Percentiles rank a stretch among this genome's conserved stretches.
phyloP scores from a whole-genome alignment of 2,329 filamentous ascomycete genomes.

The Fusarium hostae region DNA sequence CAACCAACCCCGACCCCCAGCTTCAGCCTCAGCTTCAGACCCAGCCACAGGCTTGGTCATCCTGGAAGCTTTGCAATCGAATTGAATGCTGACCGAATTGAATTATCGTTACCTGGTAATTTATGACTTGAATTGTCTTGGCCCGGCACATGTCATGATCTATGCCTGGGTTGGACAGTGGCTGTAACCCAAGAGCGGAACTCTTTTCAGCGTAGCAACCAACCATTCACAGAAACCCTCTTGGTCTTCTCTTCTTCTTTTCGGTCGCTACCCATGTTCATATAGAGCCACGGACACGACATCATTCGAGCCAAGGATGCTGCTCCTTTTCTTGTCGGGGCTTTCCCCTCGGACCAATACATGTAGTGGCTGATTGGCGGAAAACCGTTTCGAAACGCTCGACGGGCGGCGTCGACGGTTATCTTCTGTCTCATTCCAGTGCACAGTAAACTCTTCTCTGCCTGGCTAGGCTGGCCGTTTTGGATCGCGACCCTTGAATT shows the following conservation, averaged over 20 bases:
- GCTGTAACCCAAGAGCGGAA: not conserved
- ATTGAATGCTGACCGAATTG: not conserved
- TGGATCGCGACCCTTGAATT: not conserved
- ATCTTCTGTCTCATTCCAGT: constrained; percentile 3
- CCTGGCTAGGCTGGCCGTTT: constrained; percentile 1
- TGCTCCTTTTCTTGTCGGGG: constrained; percentile 16
- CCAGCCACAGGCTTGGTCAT: constrained; percentile 10
- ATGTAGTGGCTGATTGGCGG: constrained; percentile 38
- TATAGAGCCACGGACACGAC: constrained; percentile 22
- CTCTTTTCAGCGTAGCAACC: not conserved
- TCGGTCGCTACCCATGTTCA: constrained; percentile 8
- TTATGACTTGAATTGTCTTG: not conserved
- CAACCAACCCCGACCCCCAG: constrained; percentile 7
- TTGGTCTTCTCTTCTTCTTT: constrained; percentile 6
- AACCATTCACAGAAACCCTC: constrained; percentile 9
- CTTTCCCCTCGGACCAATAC: constrained; percentile 7
- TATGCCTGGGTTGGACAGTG: constrained; percentile 8
- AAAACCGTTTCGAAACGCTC: constrained; percentile 45
- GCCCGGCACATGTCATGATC: constrained; percentile 14
- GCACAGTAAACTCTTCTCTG: not conserved
- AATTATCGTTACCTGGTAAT: not conserved
- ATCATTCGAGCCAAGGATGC: constrained; percentile 36
- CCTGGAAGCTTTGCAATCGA: not conserved
- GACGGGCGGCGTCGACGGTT: constrained; percentile 28
- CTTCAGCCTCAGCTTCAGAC: constrained; percentile 16